Conservation (phyloP, 192 early-diverging fungal genomes). For the Linnemannia elongata region DNA sequence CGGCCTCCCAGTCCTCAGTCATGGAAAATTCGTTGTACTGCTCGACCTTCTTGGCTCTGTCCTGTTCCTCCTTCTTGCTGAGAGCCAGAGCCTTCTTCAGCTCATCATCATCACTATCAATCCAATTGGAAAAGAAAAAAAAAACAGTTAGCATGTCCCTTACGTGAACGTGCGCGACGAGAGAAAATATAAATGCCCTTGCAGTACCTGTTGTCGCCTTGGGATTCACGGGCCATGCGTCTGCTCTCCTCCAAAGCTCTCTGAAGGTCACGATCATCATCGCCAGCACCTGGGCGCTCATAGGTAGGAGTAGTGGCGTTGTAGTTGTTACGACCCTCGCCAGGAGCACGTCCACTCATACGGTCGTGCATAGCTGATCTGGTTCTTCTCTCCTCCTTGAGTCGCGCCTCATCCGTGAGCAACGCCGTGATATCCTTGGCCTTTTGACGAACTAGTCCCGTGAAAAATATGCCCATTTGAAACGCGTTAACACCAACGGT, state of each 20-base stretch:
- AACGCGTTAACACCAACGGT: background rate
- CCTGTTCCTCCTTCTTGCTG: conserved; percentile 55
- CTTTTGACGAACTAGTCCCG: conserved; percentile 83
- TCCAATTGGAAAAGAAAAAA: background rate
- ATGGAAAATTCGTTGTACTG: conserved; percentile 25
- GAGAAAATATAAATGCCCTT: background rate
- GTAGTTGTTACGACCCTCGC: conserved; percentile 8
- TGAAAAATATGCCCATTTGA: background rate
- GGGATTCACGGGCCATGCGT: conserved; percentile 64
- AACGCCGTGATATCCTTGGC: conserved; percentile 89
- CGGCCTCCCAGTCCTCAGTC: conserved; percentile 20
- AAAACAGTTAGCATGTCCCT: background rate
- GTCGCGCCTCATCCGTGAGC: conserved; percentile 79
- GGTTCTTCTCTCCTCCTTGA: conserved; percentile 79
- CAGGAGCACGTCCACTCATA: conserved; percentile 60
- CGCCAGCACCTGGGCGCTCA: conserved; percentile 57
- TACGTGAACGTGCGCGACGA: background rate
- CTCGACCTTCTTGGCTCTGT: conserved; percentile 20
- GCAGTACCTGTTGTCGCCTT: conserved; percentile 38
- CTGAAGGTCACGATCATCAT: conserved; percentile 85
- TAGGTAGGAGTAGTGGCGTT: conserved; percentile 32
- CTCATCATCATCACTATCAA: conserved; percentile 40
- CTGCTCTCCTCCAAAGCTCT: conserved; percentile 88
- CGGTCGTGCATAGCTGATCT: conserved; percentile 71
- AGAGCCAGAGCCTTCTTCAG: conserved; percentile 50